These are phyloP conservation scores for Leishmania tropica DNA, from an alignment of 208 protist species.

Conservation along the genomic window DNA sequence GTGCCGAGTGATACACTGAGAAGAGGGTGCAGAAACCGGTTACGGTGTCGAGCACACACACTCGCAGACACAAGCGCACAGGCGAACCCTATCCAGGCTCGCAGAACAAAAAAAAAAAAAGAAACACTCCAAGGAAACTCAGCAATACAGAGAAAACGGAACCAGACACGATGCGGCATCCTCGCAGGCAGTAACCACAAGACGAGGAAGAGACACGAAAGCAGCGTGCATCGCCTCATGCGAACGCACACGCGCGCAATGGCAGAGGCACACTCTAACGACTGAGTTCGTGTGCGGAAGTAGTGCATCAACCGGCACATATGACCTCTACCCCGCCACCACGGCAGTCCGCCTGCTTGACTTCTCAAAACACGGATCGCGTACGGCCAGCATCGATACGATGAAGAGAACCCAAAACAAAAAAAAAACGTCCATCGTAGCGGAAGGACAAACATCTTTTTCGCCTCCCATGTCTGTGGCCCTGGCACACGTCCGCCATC, in stretches of 20 bases:
- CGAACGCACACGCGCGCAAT: neutral
- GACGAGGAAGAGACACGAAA: neutral
- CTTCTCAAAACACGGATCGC: neutral
- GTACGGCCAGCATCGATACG: neutral
- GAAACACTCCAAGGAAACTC: too few species aligned
- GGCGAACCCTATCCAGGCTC: too few species aligned
- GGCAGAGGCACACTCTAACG: neutral
- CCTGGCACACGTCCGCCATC: neutral
- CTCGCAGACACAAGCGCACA: too few species aligned
- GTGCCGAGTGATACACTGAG: too few species aligned
- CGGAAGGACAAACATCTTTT: neutral
- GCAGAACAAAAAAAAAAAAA: too few species aligned
- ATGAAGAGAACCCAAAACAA: constrained; percentile 12
- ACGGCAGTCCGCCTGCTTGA: neutral
- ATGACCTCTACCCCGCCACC: neutral
- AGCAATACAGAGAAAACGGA: too few species aligned
- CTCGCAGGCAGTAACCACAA: neutral
- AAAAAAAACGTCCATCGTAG: constrained; percentile 13
- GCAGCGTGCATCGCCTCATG: neutral
- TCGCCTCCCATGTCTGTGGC: neutral
- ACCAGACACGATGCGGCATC: too few species aligned
- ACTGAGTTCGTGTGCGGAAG: neutral
- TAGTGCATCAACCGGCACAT: neutral
- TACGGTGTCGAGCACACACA: neutral
- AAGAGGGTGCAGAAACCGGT: neutral